Base-by-base conservation (phyloP, 495 filamentous ascomycete genomes). In the Aspergillus ellipticus region DNA sequence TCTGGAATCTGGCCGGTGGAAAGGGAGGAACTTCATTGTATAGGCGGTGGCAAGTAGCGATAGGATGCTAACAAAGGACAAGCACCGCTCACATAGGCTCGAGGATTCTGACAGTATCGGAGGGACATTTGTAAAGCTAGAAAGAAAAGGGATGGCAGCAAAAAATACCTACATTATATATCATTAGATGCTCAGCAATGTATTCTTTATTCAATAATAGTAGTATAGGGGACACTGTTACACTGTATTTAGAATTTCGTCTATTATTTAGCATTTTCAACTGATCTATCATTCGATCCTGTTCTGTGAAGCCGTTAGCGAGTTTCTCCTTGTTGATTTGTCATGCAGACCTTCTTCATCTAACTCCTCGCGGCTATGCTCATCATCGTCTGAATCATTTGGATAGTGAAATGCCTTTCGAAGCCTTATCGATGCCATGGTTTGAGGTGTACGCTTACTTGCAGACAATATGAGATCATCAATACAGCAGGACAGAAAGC, bases 341-440 rank as follows among this genome's bases (percentile, higher is more conserved):
- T 16, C 13, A 16, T 21, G 37, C 54, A 51, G 46, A 84, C 83
- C 83, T 79, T 88, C 78, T 64, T 88, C 86, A 58, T 88, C 86
- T 29, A 86, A 61, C 53, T 84, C 77, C 55, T 81, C 74, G 17
- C 77, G 76, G 1, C 64, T 37, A 56, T 62, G 57, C 49, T 76
- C 72, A 28, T 77, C 72, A 42, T 74, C 69, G 51, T 75, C 74
- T 9, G 74, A 73, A 62, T 84, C 82, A 39, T 74, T 67, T 6
- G 82, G 80, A 74, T 88, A 88, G 11, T 74, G 79, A 67, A 88
- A 87, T 15, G 81, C 82, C 48, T 75, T 80, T 15, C 86, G 80
- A 47, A 87, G 68, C 53, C 83, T 78, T 41, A 82, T 67, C 20
- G 73, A 64, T n/a, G 73, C 69, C 79, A 82, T 80, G 16, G 50